Base-by-base conservation (phyloP, 1,139 yeast genomes). In the Saccharomyces hybrid region DNA sequence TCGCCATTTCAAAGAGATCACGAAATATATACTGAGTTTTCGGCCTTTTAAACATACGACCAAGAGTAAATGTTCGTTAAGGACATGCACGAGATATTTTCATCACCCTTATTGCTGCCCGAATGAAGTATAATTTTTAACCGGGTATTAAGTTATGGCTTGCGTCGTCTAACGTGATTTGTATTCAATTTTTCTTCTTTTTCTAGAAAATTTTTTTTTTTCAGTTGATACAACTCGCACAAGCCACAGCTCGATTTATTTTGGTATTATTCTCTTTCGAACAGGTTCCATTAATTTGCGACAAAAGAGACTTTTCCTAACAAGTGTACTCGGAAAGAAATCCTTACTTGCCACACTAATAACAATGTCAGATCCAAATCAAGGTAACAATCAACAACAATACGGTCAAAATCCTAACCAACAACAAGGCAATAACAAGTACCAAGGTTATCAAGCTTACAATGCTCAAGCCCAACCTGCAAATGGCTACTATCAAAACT, bases 371-470 rank as follows among this genome's bases (percentile, higher is more conserved):
- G 64, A 64, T 50, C 63, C 57, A 47, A 61, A 60, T 51, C 62
- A 64, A 52, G 60, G 59, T 38, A 67, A 68, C 57, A 64, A 64
- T 65, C 74, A 78, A 59, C 76, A 60, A 56, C 67, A 66, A 48
- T 68, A 71, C 55, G 16, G 25, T 55, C 70, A 66, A 54, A 62
- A 63, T 50, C 64, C 67, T 54, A 65, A 68, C 53, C 66, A 62
- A 50, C 61, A 61, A 52, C 60, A 61, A 50, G 70, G 69, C 13
- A 67, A 71, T 65, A 67, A 59, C 42, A 55, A 50, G 28, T 60
- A 68, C 58, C 64, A 64, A 56, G 58, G 57, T 44, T 57, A 61
- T 52, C 64, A 67, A 54, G 62, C 66, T 52, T 59, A 69, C 59
- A 60, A 65, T 57, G 44, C 44, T 38, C 44, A 38, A 38, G 13